Evolutionary conservation across 2,329 filamentous ascomycete genomes (phyloP), one percentile per base, ranked within the genome.

Genomic region (Cladophialophora exuberans): DNA sequence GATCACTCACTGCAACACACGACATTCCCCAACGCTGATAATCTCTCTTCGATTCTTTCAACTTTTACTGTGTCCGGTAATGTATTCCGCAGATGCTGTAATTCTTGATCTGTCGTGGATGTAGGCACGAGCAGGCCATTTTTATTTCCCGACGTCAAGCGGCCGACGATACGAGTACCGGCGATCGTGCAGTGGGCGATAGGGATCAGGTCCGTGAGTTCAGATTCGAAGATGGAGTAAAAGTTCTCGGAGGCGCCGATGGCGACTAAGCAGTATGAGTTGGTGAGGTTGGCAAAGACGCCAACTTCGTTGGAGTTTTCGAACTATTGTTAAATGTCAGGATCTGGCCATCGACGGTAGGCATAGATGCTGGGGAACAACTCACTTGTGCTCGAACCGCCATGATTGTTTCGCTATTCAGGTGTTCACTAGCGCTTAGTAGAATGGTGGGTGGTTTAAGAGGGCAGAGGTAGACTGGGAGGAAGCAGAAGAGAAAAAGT

Each of bases 181-280:
- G 92, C 92, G 72, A 99, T 97, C 55, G 93, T 97, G 65, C 90
- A 92, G 77, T 94, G 90, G 76, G 90, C 94, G 74, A 97, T 97
- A 65, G 94, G 94, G 67, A 99, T 93, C 61, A 97, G 86, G 79
- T 97, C 94, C 80, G 96, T 90, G 60, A 99, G 83, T 79, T 99
- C 94, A 61, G 93, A 87, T 81, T 99, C 94, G 78, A 99, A 97
- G 72, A 97, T 84, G 80, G 90, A 92, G 85, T 97, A 97, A 77
- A 99, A 99, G 83, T 97, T 97, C 81, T 97, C 92, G 70, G 90
- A 96, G 67, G 90, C 92, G 70, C 94, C 94, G 64, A 96, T 85
- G 63, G 93, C 92, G 66, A 97, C 90, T 67, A 99, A 83, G 66
- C 92, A 91, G 76, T 96, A 99, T 57, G 90, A 93, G 78, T 99